Evolutionary conservation across 176 grass and related monocot genomes (phyloP).

Genomic region (Oryza australiensis): DNA sequence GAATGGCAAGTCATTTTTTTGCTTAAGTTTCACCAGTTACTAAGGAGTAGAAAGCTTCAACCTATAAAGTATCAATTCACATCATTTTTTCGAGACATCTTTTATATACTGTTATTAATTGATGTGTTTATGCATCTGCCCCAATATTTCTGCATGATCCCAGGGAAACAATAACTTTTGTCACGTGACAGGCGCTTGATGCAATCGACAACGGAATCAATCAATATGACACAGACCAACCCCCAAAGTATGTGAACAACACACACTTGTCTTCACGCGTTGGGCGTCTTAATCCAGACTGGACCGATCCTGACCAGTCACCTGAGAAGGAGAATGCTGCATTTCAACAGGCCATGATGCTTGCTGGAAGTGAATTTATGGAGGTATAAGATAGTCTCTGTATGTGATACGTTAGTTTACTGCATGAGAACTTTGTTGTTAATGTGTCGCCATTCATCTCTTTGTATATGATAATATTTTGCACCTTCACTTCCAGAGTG

Average conservation of each 20-base stretch:
- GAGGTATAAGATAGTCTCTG: slow-evolving; percentile 43
- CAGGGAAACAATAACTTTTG: slow-evolving; percentile 17
- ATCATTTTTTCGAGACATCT: neutral
- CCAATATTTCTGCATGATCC: neutral
- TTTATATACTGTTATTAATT: neutral
- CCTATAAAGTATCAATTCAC: neutral
- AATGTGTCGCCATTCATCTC: neutral
- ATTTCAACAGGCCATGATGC: slow-evolving; percentile 83
- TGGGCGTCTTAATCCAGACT: slow-evolving; percentile 77
- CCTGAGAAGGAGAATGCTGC: slow-evolving; percentile 87
- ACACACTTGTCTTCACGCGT: slow-evolving; percentile 87
- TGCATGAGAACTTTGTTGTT: neutral
- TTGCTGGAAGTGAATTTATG: slow-evolving; percentile 91
- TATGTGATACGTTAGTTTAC: neutral
- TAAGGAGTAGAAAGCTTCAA: slow-evolving; percentile 1
- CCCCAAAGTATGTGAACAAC: slow-evolving; percentile 95
- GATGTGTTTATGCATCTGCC: neutral
- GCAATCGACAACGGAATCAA: slow-evolving; percentile 97
- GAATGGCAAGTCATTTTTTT: neutral
- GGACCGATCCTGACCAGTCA: slow-evolving; percentile 95
- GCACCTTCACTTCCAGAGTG: slow-evolving; percentile 52
- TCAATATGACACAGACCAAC: slow-evolving; percentile 87
- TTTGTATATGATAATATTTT: slow-evolving; percentile 19
- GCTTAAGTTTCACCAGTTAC: neutral
- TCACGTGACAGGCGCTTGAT: slow-evolving; percentile 74